Evolutionary conservation across 306 rosid species (phyloP).

Genomic region (Cucumis melo): DNA sequence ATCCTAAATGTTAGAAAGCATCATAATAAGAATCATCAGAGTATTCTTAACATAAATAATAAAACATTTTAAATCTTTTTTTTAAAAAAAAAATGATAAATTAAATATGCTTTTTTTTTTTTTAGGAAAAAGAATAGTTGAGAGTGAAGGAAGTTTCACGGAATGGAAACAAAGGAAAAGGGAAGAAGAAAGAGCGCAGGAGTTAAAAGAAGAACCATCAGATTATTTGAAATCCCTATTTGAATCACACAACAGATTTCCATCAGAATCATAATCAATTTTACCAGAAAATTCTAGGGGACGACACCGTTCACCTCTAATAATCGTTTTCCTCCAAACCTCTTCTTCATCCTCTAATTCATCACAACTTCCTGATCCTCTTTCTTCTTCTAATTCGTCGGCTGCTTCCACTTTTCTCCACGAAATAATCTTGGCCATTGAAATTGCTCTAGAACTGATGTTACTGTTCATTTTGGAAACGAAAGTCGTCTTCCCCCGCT

Average conservation of each 20-base stretch:
- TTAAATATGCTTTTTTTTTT: no score
- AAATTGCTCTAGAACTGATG: constrained; percentile 25
- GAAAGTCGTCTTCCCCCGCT: constrained; percentile 14
- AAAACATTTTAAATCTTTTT: no score
- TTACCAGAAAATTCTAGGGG: constrained; percentile 47
- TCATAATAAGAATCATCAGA: no score
- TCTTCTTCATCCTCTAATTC: constrained; percentile 16
- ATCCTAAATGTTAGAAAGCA: no score
- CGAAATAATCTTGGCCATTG: constrained; percentile 38
- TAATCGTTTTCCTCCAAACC: constrained; percentile 61
- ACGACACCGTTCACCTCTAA: constrained; percentile 62
- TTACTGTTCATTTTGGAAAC: constrained; percentile 24
- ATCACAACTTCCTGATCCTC: neutral
- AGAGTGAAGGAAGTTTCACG: no score
- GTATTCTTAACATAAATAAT: no score
- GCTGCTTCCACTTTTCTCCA: constrained; percentile 32
- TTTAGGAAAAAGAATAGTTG: no score
- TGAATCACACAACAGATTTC: constrained; percentile 6
- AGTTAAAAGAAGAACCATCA: neutral
- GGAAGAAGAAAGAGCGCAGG: no score
- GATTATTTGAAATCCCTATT: neutral
- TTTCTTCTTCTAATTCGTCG: constrained; percentile 2
- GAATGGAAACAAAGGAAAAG: no score
- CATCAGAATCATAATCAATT: constrained; percentile 24
- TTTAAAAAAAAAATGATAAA: no score